Percentiles rank a stretch among this genome's conserved stretches.
phyloP scores from a whole-genome alignment of 768 basidiomycete genomes.

The Rhodocollybia butyracea region DNA sequence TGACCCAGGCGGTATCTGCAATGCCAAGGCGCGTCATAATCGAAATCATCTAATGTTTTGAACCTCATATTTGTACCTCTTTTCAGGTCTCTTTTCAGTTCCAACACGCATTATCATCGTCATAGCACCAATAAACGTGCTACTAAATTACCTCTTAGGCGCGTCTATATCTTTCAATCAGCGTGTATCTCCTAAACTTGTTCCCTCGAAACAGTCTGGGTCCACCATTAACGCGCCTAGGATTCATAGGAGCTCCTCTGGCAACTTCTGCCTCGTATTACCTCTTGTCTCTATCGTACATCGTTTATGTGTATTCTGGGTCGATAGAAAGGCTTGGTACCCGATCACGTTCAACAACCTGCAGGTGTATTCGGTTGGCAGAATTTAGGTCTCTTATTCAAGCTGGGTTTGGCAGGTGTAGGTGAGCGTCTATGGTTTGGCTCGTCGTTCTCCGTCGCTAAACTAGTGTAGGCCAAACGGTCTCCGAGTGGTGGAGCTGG shows the following conservation, averaged over 20 bases:
- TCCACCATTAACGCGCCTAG: slow-evolving; percentile 54
- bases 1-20: slow-evolving; percentile 46
- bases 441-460: not conserved
- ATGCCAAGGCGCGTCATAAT: slow-evolving; percentile 46
- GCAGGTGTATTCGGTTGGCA: slow-evolving; percentile 52
- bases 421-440: slow-evolving; percentile 42
- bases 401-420: slow-evolving; percentile 80
- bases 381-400: slow-evolving; percentile 62
- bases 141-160: slow-evolving; percentile 2
- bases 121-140: not conserved
- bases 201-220: slow-evolving; percentile 44
- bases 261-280: slow-evolving; percentile 72
- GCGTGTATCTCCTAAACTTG: no score
- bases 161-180: not conserved
- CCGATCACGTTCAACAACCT: slow-evolving; percentile 40
- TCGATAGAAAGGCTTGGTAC: slow-evolving; percentile 76
- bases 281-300: slow-evolving; percentile 62
- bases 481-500: slow-evolving; percentile 98
- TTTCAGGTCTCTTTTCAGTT: slow-evolving; percentile 41
- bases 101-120: slow-evolving; percentile 61
- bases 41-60: not conserved
- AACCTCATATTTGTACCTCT: not conserved
- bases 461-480: slow-evolving; percentile 80
- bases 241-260: slow-evolving; percentile 70
- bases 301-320: slow-evolving; percentile 58